These are phyloP conservation scores for Tylopilus rubrobrunneus DNA, from an alignment of 768 basidiomycete genomes.

Conservation along the genomic window DNA sequence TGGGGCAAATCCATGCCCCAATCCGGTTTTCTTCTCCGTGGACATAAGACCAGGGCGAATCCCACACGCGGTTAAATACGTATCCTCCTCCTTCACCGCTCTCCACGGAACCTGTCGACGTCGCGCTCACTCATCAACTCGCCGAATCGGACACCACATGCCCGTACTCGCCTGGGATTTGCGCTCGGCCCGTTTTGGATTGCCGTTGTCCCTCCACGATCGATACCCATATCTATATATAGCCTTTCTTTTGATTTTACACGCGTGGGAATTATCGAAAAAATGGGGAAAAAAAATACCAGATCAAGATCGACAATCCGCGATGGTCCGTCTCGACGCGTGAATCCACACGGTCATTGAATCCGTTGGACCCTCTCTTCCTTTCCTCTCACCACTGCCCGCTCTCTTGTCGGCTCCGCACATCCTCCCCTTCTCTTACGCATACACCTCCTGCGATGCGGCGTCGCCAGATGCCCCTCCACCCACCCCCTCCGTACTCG, in stretches of 20 bases:
- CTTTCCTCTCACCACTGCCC: neutral
- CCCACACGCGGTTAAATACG: slow-evolving; percentile 11
- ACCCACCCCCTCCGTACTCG: neutral
- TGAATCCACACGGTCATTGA: neutral
- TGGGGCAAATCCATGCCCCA: slow-evolving; percentile 26
- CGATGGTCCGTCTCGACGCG: too few species aligned
- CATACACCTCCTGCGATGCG: neutral
- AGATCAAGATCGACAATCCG: neutral
- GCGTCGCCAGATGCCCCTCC: neutral
- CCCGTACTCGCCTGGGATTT: slow-evolving; percentile 13
- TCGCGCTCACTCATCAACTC: neutral
- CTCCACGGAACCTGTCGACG: slow-evolving; percentile 15
- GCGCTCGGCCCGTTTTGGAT: slow-evolving; percentile 24
- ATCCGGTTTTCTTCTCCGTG: slow-evolving; percentile 23
- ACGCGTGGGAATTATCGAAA: slow-evolving; percentile 33
- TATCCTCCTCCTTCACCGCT: slow-evolving; percentile 12
- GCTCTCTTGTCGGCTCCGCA: neutral
- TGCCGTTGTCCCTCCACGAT: slow-evolving; percentile 10
- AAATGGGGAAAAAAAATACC: neutral
- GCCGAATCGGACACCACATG: neutral
- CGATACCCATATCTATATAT: neutral
- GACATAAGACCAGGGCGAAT: slow-evolving; percentile 27
- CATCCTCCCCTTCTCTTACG: neutral
- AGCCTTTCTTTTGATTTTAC: slow-evolving; percentile 31
- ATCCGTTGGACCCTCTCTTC: neutral